Percentiles rank a stretch among this genome's conserved stretches.
Conservation (phyloP, 129 eudicot genomes). For the Helianthus tuberosus region DNA sequence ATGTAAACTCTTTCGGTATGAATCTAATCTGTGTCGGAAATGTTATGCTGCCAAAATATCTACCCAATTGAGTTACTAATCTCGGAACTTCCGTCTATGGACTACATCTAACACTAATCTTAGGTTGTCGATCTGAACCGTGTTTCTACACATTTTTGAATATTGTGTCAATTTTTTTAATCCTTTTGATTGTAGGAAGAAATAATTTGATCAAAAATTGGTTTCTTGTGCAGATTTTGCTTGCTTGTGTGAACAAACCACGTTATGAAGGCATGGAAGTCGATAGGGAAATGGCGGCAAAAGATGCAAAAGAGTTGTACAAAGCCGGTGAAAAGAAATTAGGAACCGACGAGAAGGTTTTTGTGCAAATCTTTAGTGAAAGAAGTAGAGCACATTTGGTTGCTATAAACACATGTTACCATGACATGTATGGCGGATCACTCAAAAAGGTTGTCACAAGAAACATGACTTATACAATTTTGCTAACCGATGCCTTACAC, state of each 20-base stretch:
- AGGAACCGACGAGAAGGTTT: slow-evolving; percentile 57
- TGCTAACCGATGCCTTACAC: background rate
- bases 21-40: too few species aligned
- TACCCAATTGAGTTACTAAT: too few species aligned
- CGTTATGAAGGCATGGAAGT: slow-evolving; percentile 64
- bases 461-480: slow-evolving; percentile 7
- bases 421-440: slow-evolving; percentile 55
- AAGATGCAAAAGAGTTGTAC: slow-evolving; percentile 65
- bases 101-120: too few species aligned
- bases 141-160: too few species aligned
- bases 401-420: slow-evolving; percentile 49
- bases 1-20: too few species aligned
- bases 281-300: slow-evolving; percentile 47
- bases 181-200: background rate
- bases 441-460: slow-evolving; percentile 49
- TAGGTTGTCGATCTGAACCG: too few species aligned
- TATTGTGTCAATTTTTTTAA: background rate
- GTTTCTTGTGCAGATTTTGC: slow-evolving; percentile 56
- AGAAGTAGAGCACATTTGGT: slow-evolving; percentile 63
- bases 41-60: too few species aligned
- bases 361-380: slow-evolving; percentile 49
- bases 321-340: slow-evolving; percentile 68
- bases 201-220: slow-evolving; percentile 1
- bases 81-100: too few species aligned
- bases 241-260: slow-evolving; percentile 46